These are phyloP conservation scores for Zea luxurians DNA, from an alignment of 176 grass and related monocot species.

Conservation along the genomic window DNA sequence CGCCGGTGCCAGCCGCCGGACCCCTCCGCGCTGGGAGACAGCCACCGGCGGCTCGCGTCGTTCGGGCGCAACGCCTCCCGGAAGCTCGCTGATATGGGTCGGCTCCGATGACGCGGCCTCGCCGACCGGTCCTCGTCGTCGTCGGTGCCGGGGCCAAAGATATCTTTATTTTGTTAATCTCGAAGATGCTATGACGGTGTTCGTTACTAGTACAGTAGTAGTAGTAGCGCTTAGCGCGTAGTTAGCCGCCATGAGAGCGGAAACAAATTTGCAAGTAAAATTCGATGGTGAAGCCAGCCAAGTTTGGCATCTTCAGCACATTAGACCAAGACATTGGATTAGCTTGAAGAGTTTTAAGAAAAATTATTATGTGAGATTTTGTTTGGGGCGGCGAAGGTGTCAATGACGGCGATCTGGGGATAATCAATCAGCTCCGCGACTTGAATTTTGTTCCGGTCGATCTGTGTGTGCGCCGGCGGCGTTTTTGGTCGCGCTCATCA, in stretches of 20 bases:
- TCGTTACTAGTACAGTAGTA: background rate
- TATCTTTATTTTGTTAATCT: background rate
- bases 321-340: background rate
- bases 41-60: slow-evolving; percentile 49
- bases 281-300: background rate
- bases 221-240: background rate
- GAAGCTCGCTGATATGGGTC: slow-evolving; percentile 61
- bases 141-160: background rate
- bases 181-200: slow-evolving; percentile 21
- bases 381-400: slow-evolving; percentile 1
- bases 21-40: slow-evolving; percentile 17
- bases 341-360: background rate
- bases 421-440: slow-evolving; percentile 14
- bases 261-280: background rate
- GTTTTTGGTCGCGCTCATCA: background rate
- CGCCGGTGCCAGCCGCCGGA: slow-evolving; percentile 50
- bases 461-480: background rate
- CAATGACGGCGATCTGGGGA: slow-evolving; percentile 21
- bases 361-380: background rate
- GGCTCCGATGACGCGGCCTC: slow-evolving; percentile 48
- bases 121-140: background rate
- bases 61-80: slow-evolving; percentile 51
- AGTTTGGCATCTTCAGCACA: background rate
- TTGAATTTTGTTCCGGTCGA: slow-evolving; percentile 16
- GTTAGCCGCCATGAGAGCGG: background rate